Base-by-base conservation (phyloP, 495 filamentous ascomycete species). In the Podospora appendiculata region DNA sequence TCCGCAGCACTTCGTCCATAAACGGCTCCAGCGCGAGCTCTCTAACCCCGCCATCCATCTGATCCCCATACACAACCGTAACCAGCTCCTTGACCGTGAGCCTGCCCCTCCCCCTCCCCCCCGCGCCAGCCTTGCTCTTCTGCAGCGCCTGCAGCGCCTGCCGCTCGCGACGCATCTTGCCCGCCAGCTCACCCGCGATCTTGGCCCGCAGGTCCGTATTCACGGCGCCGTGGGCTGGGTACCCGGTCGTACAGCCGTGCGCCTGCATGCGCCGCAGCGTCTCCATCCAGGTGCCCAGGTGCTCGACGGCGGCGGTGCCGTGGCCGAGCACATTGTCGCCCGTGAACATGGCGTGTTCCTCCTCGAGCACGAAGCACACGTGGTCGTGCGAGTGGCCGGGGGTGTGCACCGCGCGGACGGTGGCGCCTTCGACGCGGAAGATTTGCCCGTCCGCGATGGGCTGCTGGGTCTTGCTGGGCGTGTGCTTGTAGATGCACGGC, bases 251-350 rank as follows among this genome's bases (percentile, higher is more conserved):
- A 6, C 52, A 55, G 51, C 83, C 80, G 25, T 75, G 68, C 19
- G 68, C 58, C 48, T 71, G 66, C 86, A 94, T 90, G 32, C 68
- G 67, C 47, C 80, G 65, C 12, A 95, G 67, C 42, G 78, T 84
- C n/a, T 57, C 54, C 53, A 93, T 71, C 61, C 93, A 95, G 0
- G 68, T 68, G 3, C 66, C 62, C 1, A 92, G 72, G 51, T 91
- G 80, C 66, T 90, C 84, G 60, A 91, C 91, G 3, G 90, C 88
- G 9, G 85, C 79, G 1, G 87, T 91, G 1, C 89, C 89, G 53
- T 93, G 87, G 3, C 89, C 89, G 4, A 95, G 76, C 14, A 95
- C 84, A 60, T 89, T 93, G 58, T 95, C 89, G 34, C 86, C 89
- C 0, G 89, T 91, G 63, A 95, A 90, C 60, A 94, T 79, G 4